Evolutionary conservation across 2,329 filamentous ascomycete genomes (phyloP).

Genomic region (Eutypella sp.): DNA sequence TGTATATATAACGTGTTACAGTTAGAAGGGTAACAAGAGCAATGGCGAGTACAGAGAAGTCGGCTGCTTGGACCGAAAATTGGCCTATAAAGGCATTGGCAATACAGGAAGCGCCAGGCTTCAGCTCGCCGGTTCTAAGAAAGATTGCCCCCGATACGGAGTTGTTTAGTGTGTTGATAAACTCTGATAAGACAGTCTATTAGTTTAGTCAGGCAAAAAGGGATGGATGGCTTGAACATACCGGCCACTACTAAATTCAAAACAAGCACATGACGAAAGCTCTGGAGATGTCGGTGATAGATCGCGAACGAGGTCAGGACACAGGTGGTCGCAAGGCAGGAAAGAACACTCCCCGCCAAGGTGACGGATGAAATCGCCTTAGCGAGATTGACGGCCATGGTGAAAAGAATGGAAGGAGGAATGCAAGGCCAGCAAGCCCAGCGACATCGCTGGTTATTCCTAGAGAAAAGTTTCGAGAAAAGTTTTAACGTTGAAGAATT

Average conservation of each 20-base stretch:
- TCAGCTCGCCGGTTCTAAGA: neutral
- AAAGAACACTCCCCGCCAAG: neutral
- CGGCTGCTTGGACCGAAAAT: constrained; percentile 8
- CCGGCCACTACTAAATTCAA: neutral
- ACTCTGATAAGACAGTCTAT: neutral
- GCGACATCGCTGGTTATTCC: too few species aligned
- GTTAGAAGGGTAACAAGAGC: constrained; percentile 5
- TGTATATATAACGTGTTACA: constrained; percentile 4
- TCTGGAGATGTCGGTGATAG: neutral
- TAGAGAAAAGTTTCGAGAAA: too few species aligned
- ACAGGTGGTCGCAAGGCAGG: neutral
- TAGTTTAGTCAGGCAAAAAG: too few species aligned
- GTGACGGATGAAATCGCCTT: neutral
- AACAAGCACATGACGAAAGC: neutral
- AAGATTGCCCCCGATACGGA: neutral
- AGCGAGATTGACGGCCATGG: neutral
- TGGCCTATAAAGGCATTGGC: constrained; percentile 9
- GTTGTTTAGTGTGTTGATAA: neutral
- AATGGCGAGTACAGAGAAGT: constrained; percentile 10
- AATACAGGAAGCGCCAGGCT: constrained; percentile 1
- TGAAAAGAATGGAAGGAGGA: too few species aligned
- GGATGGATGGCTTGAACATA: neutral
- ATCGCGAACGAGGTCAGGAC: neutral
- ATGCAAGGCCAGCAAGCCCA: too few species aligned
- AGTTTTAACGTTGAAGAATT: too few species aligned